Conservation (phyloP, 1,139 yeast genomes). For the Meyerozyma carpophila region DNA sequence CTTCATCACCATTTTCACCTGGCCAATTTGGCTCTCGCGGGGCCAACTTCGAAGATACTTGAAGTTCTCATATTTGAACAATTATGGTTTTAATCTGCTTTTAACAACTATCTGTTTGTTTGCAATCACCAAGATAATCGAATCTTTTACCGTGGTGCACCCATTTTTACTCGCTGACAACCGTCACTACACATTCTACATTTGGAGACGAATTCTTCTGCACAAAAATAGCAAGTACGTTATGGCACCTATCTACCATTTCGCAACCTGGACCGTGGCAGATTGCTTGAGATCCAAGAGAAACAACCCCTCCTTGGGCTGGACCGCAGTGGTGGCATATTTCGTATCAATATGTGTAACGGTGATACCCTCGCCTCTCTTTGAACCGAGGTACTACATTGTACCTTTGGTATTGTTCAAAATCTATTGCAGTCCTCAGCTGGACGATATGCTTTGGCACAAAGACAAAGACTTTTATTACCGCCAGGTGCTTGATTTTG, state of each 20-base stretch:
- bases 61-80: constrained; percentile 15
- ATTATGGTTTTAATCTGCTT: constrained; percentile 13
- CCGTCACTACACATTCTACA: constrained; percentile 86
- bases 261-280: constrained; percentile 48
- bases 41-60: constrained; percentile 32
- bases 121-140: constrained; percentile 45
- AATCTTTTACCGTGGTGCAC: constrained; percentile 68
- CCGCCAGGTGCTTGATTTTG: constrained; percentile 49
- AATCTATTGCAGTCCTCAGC: constrained; percentile 42
- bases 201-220: constrained; percentile 60
- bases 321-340: constrained; percentile 39
- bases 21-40: constrained; percentile 62
- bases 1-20: constrained; percentile 57
- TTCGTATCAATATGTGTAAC: constrained; percentile 52
- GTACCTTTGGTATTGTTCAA: constrained; percentile 77
- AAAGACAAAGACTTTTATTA: constrained; percentile 2
- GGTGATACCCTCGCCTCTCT: constrained; percentile 80
- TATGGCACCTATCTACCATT: constrained; percentile 69
- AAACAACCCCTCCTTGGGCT: constrained; percentile 10
- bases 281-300: constrained; percentile 12
- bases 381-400: constrained; percentile 91
- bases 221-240: constrained; percentile 35
- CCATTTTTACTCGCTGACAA: constrained; percentile 93
- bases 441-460: constrained; percentile 13
- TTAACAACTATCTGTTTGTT: constrained; percentile 14